These are phyloP conservation scores for Pleurotus tuoliensis DNA, from an alignment of 768 basidiomycete genomes.

Conservation along the genomic window DNA sequence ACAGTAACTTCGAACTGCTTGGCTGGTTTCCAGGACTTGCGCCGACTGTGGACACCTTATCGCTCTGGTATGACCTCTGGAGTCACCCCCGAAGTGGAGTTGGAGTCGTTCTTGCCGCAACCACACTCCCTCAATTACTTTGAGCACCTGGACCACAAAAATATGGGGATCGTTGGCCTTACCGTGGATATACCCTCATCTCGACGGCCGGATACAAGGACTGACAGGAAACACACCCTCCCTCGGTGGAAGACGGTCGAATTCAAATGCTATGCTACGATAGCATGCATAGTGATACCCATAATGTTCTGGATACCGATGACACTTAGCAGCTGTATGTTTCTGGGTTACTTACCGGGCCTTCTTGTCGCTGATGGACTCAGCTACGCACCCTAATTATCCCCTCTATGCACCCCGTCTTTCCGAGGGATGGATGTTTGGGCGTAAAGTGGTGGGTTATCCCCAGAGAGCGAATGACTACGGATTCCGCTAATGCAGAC, in stretches of 20 bases:
- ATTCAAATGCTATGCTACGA: slow-evolving; percentile 71
- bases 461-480: background rate
- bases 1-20: no score
- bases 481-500: slow-evolving; percentile 6
- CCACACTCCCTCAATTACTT: slow-evolving; percentile 2
- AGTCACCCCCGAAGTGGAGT: background rate
- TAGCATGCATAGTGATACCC: slow-evolving; percentile 59
- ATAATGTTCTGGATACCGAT: slow-evolving; percentile 77
- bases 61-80: background rate
- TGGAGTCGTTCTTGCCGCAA: background rate
- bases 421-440: slow-evolving; percentile 77
- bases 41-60: background rate
- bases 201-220: slow-evolving; percentile 11
- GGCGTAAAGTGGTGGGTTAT: slow-evolving; percentile 66
- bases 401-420: slow-evolving; percentile 51
- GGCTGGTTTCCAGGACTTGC: background rate
- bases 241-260: slow-evolving; percentile 79
- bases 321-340: slow-evolving; percentile 70
- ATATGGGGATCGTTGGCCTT: slow-evolving; percentile 34
- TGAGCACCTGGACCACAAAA: slow-evolving; percentile 1
- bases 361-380: slow-evolving; percentile 1
- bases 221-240: slow-evolving; percentile 24
- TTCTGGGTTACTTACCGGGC: background rate
- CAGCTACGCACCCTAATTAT: slow-evolving; percentile 78
- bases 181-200: slow-evolving; percentile 53